Base-by-base conservation (phyloP, 352 stramenopile genomes). In the Globisporangium perplexum region DNA sequence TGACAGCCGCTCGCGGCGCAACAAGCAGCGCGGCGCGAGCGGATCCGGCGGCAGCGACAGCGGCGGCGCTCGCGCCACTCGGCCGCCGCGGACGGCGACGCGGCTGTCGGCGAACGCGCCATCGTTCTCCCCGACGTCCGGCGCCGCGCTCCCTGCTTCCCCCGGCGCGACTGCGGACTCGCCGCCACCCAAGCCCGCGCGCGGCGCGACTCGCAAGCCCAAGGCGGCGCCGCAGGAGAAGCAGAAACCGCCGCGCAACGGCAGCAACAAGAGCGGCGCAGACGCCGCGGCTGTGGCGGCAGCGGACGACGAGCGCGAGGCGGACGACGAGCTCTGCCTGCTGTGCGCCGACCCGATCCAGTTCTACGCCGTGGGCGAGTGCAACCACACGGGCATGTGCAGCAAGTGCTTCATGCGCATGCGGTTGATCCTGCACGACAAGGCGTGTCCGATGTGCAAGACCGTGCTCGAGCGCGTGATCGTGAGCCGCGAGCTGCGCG, bases 381-480 rank as follows among this genome's bases (percentile, higher is more conserved):
- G 83, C 66, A 90, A 93, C 49, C 83, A 93, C 61, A 64, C 68
- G 18, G 83, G 82, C 20, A 88, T 93, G 55, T 93, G 83, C 63
- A 88, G 73, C 66, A 88, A 81, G 56, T 93, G 83, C 53, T 83
- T 77, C 12, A 82, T 90, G 68, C 76, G 83, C 43, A 90, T 93
- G 83, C 76, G 83, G 15, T 60, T 89, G 51, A 59, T 90, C 28
- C 77, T 93, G 74, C 79, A 86, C 45, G 83, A 93, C 62, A 72
- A 69, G 50, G 79, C 74, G 55, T 93, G 83, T 47, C 77, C 80
- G 30, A 90, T 93, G 71, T 93, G 83, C 66, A 93, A 90, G 59
- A 77, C 83, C 30, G 54, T 66, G 18, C 54, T 88, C 20, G 75
- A 84, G 26, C 71, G 71, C 52, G 78, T 93, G 53, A 72, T 93